A percentile compares a stretch with the other conserved stretches of the same genome.
phyloP scores from a whole-genome alignment of 2,329 filamentous ascomycete species.

The Paecilomyces fulvus region DNA sequence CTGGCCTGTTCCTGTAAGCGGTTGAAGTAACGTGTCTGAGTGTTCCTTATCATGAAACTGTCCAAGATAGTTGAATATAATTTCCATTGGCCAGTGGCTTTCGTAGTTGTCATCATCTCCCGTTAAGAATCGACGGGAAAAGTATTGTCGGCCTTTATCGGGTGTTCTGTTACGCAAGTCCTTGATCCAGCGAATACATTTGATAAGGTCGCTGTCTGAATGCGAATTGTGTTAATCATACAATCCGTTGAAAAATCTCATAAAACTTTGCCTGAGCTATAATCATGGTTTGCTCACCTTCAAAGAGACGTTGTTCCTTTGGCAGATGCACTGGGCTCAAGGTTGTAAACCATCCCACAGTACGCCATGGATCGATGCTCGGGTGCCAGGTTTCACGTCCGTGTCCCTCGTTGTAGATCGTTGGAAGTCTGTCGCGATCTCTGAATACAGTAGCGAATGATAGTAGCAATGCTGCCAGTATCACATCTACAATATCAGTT shows the following conservation, averaged over 20 bases:
- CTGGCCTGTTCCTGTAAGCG: conserved; percentile 6
- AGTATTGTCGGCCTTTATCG: conserved; percentile 32
- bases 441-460: conserved; percentile 12
- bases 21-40: conserved; percentile 7
- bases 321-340: conserved; percentile 8
- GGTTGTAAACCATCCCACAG: conserved; percentile 18
- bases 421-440: conserved; percentile 7
- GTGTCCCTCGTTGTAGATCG: conserved; percentile 15
- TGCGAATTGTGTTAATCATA: not conserved
- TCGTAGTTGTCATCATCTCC: conserved; percentile 14
- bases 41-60: conserved; percentile 11
- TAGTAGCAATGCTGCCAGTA: conserved; percentile 11
- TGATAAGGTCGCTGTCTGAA: not conserved
- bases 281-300: not conserved
- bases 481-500: conserved; percentile 14
- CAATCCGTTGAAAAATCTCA: not conserved
- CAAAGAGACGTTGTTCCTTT: not conserved
- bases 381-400: conserved; percentile 13
- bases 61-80: conserved; percentile 16
- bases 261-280: not conserved
- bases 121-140: conserved; percentile 27
- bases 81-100: conserved; percentile 11
- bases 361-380: conserved; percentile 11
- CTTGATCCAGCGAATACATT: conserved; percentile 19
- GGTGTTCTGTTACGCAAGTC: conserved; percentile 27